These are phyloP conservation scores for Gigaspora rosea DNA, from an alignment of 192 early-diverging fungal genomes.

Conservation along the genomic window DNA sequence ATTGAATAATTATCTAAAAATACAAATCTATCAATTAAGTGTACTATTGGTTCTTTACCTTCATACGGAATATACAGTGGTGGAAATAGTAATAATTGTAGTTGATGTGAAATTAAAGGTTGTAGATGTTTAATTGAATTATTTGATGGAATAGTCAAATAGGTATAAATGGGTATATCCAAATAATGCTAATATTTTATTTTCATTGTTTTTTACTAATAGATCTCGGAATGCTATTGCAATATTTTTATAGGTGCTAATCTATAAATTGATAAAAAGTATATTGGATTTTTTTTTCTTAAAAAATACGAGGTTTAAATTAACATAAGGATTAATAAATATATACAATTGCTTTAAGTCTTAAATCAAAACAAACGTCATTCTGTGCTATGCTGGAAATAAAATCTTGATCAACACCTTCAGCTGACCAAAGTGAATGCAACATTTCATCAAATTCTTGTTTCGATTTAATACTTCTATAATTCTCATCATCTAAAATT, in stretches of 20 bases:
- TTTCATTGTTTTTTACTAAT: conserved; percentile 9
- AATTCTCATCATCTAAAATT: background rate
- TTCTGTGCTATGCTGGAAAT: conserved; percentile 10
- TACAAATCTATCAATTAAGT: conserved; percentile 20
- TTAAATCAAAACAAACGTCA: conserved; percentile 19
- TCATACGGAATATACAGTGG: conserved; percentile 24
- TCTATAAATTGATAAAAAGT: background rate
- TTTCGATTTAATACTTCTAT: background rate
- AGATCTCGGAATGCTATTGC: conserved; percentile 15
- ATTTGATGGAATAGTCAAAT: background rate
- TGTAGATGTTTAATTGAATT: background rate
- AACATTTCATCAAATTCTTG: conserved; percentile 26
- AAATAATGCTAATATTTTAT: conserved; percentile 7
- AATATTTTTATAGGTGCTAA: background rate
- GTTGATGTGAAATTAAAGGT: background rate
- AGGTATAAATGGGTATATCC: conserved; percentile 9
- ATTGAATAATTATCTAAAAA: background rate
- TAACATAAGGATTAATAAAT: background rate
- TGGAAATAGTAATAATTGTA: conserved; percentile 29
- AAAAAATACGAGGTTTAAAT: background rate
- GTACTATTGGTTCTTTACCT: conserved; percentile 26
- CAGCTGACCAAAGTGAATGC: background rate
- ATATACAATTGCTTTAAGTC: conserved; percentile 8
- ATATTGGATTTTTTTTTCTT: background rate
- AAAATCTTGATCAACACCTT: conserved; percentile 2